phyloP scores from a whole-genome alignment of 2,329 filamentous ascomycete species.

The Zasmidium cellare region DNA sequence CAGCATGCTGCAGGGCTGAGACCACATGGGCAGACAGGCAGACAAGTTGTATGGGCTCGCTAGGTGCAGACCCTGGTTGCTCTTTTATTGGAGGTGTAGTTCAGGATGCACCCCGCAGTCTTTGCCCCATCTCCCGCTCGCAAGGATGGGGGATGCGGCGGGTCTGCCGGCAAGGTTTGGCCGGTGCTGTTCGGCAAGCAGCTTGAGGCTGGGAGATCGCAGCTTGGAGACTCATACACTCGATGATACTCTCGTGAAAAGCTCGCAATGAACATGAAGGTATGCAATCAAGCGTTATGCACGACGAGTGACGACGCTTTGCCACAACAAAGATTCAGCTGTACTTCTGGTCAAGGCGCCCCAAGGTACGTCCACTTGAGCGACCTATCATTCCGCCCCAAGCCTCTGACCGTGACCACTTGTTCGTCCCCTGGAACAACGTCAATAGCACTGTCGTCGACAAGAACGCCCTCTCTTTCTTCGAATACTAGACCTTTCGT shows the following conservation, averaged over 20 bases:
- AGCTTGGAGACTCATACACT: not conserved
- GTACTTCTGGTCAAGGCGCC: constrained; percentile 26
- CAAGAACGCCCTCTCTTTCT: constrained; percentile 54
- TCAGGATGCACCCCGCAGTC: not conserved
- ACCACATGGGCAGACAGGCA: not conserved
- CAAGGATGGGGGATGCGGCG: not conserved
- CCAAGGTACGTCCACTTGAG: constrained; percentile 50
- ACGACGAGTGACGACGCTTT: no score
- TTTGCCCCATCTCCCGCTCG: not conserved
- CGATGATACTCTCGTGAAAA: no score
- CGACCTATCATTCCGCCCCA: constrained; percentile 39
- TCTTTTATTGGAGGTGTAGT: not conserved
- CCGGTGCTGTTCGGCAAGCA: not conserved
- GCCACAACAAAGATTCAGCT: no score
- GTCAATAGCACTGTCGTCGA: constrained; percentile 59
- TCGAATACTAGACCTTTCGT: constrained; percentile 63
- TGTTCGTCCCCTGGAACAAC: constrained; percentile 61
- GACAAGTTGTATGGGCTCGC: not conserved
- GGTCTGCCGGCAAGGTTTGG: not conserved
- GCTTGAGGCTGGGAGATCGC: not conserved
- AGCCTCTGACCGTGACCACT: constrained; percentile 44
- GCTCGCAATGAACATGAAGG: no score
- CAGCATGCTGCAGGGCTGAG: not conserved
- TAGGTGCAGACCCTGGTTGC: not conserved
- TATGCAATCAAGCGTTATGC: no score